Percentiles rank a stretch among this genome's conserved stretches.
Conservation (phyloP, 306 rosid genomes). For the Geum urbanum region DNA sequence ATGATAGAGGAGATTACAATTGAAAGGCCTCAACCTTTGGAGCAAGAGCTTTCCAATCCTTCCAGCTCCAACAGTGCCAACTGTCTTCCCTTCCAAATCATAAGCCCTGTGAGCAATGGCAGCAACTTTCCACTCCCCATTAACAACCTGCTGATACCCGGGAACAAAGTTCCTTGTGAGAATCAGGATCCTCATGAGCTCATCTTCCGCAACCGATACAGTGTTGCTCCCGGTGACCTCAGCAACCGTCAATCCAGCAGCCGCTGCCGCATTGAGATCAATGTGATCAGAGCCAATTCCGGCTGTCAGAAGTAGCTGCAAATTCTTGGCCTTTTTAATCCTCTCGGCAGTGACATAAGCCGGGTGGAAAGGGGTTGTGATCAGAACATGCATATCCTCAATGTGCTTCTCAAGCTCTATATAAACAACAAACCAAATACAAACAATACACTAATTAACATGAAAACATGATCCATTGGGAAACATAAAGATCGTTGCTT, state of each 20-base stretch:
- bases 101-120: slow-evolving; percentile 83
- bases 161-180: slow-evolving; percentile 83
- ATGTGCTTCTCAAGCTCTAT: slow-evolving; percentile 87
- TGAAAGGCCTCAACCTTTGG: slow-evolving; percentile 88
- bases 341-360: slow-evolving; percentile 95
- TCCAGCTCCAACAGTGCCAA: slow-evolving; percentile 90
- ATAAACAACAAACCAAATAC: slow-evolving; percentile 9
- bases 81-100: slow-evolving; percentile 91
- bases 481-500: too few species aligned
- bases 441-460: not conserved
- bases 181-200: slow-evolving; percentile 87
- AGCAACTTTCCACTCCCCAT: slow-evolving; percentile 95
- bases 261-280: slow-evolving; percentile 89
- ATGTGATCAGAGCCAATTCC: slow-evolving; percentile 93
- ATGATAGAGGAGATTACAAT: slow-evolving; percentile 82
- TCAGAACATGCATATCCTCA: slow-evolving; percentile 81
- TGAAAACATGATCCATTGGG: not conserved
- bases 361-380: slow-evolving; percentile 93
- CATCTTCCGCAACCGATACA: slow-evolving; percentile 96
- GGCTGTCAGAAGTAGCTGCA: slow-evolving; percentile 84
- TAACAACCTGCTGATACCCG: slow-evolving; percentile 63
- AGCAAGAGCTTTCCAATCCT: slow-evolving; percentile 81
- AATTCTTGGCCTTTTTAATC: slow-evolving; percentile 80
- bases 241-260: slow-evolving; percentile 91
- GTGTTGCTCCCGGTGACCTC: slow-evolving; percentile 93